These are phyloP conservation scores for Blastobotrys peoriensis DNA, from an alignment of 805 yeast genomes.

Conservation along the genomic window DNA sequence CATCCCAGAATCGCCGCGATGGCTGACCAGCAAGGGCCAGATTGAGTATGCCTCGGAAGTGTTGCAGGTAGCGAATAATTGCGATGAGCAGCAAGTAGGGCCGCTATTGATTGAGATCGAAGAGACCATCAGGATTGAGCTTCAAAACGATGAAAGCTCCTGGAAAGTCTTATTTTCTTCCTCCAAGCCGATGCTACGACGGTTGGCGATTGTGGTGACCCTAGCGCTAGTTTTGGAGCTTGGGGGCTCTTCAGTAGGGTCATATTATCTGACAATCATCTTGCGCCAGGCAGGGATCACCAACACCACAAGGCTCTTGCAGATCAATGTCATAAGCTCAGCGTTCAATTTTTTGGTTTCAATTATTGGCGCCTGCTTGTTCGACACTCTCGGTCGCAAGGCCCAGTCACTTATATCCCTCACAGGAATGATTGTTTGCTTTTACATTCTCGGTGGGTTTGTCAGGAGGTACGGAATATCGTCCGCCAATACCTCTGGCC, in stretches of 20 bases:
- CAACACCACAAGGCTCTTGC: neutral
- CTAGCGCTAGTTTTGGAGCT: neutral
- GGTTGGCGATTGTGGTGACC: neutral
- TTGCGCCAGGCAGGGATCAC: neutral
- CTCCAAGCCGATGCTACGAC: neutral
- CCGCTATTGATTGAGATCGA: neutral
- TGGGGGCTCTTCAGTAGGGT: neutral
- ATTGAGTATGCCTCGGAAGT: neutral
- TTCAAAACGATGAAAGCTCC: neutral
- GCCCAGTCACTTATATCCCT: neutral
- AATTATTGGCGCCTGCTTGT: neutral
- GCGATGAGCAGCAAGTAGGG: neutral
- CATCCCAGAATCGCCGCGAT: slow-evolving; percentile 49
- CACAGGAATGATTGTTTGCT: neutral
- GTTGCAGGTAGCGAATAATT: neutral
- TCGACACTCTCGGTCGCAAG: slow-evolving; percentile 1
- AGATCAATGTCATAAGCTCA: neutral
- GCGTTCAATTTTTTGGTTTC: neutral
- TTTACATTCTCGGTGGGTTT: neutral
- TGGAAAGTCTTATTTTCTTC: neutral
- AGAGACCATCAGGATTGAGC: neutral
- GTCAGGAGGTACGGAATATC: neutral
- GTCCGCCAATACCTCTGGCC: neutral
- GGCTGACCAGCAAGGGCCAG: slow-evolving; percentile 36
- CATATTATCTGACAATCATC: neutral